Evolutionary conservation across 495 filamentous ascomycete species (phyloP).

Genomic region (Lophiotrema nucula): DNA sequence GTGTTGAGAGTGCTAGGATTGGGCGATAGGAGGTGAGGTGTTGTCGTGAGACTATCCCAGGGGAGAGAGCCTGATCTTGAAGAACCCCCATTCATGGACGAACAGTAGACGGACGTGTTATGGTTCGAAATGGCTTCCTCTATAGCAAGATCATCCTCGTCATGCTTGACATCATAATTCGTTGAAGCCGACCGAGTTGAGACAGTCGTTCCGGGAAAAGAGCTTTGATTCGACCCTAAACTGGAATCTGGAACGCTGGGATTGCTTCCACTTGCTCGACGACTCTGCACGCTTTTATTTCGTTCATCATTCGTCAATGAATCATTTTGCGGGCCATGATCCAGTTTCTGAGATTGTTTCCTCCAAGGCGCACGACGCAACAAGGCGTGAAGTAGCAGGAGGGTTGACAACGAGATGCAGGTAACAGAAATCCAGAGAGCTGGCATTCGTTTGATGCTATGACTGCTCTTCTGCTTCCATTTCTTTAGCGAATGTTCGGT

Average conservation of each 20-base stretch:
- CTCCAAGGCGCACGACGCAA: conserved; percentile 22
- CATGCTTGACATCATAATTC: not conserved
- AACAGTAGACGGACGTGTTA: conserved; percentile 7
- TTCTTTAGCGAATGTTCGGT: conserved; percentile 22
- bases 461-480: conserved; percentile 32
- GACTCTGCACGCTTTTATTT: no score
- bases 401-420: conserved; percentile 28
- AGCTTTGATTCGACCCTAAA: not conserved
- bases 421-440: conserved; percentile 32
- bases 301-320: not conserved
- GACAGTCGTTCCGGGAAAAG: not conserved
- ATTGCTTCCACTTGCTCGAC: not conserved
- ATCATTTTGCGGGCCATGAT: not conserved
- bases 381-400: conserved; percentile 32
- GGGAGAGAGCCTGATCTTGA: conserved; percentile 9
- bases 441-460: conserved; percentile 18
- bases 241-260: not conserved
- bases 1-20: conserved; percentile 16
- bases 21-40: conserved; percentile 10
- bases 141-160: conserved; percentile 20
- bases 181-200: not conserved
- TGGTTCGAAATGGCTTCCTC: conserved; percentile 7
- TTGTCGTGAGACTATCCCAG: conserved; percentile 21
- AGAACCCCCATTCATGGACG: conserved; percentile 5
- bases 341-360: not conserved